A percentile compares a stretch with the other conserved stretches of the same genome.
phyloP scores from a whole-genome alignment of 2,329 filamentous ascomycete genomes.

The Claviceps citrina region DNA sequence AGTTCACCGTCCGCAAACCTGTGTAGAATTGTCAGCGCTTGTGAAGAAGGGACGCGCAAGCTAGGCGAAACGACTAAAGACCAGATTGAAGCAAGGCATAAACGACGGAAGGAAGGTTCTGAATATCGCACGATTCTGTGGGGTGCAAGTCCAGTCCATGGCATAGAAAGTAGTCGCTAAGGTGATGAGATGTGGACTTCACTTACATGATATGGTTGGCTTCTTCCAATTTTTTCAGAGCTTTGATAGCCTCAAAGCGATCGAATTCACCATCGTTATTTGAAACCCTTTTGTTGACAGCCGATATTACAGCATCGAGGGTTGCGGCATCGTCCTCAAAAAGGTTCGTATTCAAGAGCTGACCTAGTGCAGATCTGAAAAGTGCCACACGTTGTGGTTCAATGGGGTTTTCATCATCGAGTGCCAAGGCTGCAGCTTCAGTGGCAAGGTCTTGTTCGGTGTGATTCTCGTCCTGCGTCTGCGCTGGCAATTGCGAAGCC shows the following conservation, averaged over 20 bases:
- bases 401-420: slow-evolving; percentile 34
- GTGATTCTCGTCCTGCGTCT: slow-evolving; percentile 26
- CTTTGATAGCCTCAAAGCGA: slow-evolving; percentile 57
- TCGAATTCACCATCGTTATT: slow-evolving; percentile 43
- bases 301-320: slow-evolving; percentile 57
- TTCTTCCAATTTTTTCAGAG: slow-evolving; percentile 65
- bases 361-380: slow-evolving; percentile 71
- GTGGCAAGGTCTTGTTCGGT: slow-evolving; percentile 31
- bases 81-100: too few species aligned
- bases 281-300: slow-evolving; percentile 60
- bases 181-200: background rate
- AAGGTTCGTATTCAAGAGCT: slow-evolving; percentile 65
- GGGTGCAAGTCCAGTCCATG: background rate
- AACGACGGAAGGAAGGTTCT: background rate
- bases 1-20: slow-evolving; percentile 47
- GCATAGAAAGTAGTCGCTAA: background rate
- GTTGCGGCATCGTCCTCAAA: slow-evolving; percentile 77
- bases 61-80: too few species aligned
- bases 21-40: slow-evolving; percentile 9
- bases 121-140: background rate
- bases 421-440: slow-evolving; percentile 26
- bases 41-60: background rate
- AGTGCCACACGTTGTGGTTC: slow-evolving; percentile 46
- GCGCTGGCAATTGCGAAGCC: slow-evolving; percentile 48
- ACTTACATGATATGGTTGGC: slow-evolving; percentile 86